These are phyloP conservation scores for Rhododendron kiyosumense DNA, from an alignment of 148 eudicot genomes.

Conservation along the genomic window DNA sequence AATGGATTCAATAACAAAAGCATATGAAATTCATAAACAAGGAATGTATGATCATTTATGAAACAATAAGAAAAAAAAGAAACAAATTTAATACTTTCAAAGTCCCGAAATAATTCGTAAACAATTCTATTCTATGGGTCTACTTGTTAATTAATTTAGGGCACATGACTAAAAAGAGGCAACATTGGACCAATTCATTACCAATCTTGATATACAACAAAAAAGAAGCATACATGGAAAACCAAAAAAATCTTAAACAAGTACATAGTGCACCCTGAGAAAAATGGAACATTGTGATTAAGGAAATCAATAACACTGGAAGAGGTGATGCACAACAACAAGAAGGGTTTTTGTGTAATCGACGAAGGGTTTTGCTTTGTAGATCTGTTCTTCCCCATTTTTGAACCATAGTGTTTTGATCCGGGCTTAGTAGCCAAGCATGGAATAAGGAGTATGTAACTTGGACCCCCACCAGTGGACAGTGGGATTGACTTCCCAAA, in stretches of 20 bases:
- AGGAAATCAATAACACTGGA: neutral
- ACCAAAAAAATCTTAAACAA: neutral
- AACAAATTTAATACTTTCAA: too few species aligned
- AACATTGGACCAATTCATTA: neutral
- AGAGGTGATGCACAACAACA: neutral
- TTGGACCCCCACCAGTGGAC: too few species aligned
- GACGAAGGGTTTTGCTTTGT: neutral
- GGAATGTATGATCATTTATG: neutral
- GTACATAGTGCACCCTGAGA: too few species aligned
- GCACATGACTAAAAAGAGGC: neutral
- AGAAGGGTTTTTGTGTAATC: neutral
- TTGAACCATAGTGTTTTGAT: neutral
- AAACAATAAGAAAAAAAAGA: too few species aligned
- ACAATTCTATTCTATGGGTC: neutral
- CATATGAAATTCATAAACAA: neutral
- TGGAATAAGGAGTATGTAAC: neutral
- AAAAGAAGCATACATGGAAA: neutral
- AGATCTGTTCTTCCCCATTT: neutral
- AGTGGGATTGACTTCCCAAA: too few species aligned
- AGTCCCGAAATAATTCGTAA: neutral
- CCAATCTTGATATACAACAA: neutral
- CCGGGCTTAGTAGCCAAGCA: neutral
- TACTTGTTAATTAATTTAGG: neutral
- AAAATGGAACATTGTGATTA: neutral
- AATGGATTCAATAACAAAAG: neutral